Percentiles rank a stretch among this genome's conserved stretches.
Evolutionary conservation across 306 rosid genomes (phyloP).

Genomic region (Lupinus albus): DNA sequence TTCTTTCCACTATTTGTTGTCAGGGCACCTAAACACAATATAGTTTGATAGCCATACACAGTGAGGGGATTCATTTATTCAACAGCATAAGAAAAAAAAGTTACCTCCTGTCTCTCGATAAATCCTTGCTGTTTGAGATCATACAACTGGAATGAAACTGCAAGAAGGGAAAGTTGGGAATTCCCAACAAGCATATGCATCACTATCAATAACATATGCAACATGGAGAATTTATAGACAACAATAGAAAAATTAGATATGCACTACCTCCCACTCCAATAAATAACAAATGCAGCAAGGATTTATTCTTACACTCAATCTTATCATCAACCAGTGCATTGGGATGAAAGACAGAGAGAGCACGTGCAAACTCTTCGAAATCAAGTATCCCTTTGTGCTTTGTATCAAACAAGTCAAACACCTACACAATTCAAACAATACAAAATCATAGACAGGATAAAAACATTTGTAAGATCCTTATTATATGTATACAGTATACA

Average conservation of each 20-base stretch:
- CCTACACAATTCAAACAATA: conserved; percentile 55
- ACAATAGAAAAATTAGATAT: conserved; percentile 5
- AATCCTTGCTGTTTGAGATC: conserved; percentile 82
- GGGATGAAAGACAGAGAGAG: conserved; percentile 87
- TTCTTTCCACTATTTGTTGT: too few species aligned
- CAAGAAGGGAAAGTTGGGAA: conserved; percentile 47
- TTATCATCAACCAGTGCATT: conserved; percentile 71
- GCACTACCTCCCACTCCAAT: conserved; percentile 27
- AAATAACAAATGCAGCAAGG: too few species aligned
- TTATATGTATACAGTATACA: background rate
- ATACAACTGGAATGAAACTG: conserved; percentile 81
- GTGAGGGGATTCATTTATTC: conserved; percentile 24
- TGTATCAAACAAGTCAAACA: conserved; percentile 76
- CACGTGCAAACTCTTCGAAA: conserved; percentile 79
- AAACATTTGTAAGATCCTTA: conserved; percentile 12
- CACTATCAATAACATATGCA: conserved; percentile 17
- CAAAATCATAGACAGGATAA: conserved; percentile 21
- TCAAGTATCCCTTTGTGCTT: conserved; percentile 68
- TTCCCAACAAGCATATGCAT: conserved; percentile 31
- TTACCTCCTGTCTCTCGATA: conserved; percentile 78
- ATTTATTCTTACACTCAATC: conserved; percentile 81
- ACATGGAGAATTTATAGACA: conserved; percentile 23
- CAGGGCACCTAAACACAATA: too few species aligned
- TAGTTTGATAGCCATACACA: background rate
- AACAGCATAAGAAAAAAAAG: conserved; percentile 27